Percentiles rank a stretch among this genome's conserved stretches.
Conservation (phyloP, 148 eudicot species). For the Vaccinium darrowii region DNA sequence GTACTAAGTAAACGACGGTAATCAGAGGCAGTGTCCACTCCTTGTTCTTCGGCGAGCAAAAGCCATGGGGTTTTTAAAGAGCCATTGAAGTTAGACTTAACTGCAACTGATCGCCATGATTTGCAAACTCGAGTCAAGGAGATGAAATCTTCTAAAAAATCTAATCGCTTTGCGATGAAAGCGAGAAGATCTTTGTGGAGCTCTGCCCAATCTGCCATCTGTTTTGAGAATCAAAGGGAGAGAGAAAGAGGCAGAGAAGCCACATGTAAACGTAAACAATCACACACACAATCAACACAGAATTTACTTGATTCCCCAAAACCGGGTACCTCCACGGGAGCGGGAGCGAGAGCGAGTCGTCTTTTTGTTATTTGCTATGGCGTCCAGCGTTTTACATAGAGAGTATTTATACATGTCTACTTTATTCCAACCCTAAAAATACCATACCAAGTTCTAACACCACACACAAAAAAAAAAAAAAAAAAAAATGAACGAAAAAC, state of each 20-base stretch:
- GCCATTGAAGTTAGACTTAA: neutral
- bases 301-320: too few relatives aligned
- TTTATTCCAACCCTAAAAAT: too few relatives aligned
- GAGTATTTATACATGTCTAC: too few relatives aligned
- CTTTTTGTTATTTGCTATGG: too few relatives aligned
- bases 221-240: neutral
- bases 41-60: neutral
- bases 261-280: too few relatives aligned
- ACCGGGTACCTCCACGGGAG: too few relatives aligned
- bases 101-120: neutral
- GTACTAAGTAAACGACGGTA: neutral
- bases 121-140: neutral
- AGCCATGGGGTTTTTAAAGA: constrained; percentile 11
- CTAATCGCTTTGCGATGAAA: neutral
- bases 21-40: neutral
- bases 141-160: neutral
- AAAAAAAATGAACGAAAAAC: neutral
- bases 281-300: too few relatives aligned
- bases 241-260: neutral
- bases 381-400: too few relatives aligned
- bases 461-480: neutral
- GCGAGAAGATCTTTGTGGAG: neutral
- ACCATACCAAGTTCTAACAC: too few relatives aligned
- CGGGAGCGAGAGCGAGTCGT: too few relatives aligned
- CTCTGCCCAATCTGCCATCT: constrained; percentile 1